phyloP scores from a whole-genome alignment of 2,329 filamentous ascomycete species.

The Epicoccum nigrum region DNA sequence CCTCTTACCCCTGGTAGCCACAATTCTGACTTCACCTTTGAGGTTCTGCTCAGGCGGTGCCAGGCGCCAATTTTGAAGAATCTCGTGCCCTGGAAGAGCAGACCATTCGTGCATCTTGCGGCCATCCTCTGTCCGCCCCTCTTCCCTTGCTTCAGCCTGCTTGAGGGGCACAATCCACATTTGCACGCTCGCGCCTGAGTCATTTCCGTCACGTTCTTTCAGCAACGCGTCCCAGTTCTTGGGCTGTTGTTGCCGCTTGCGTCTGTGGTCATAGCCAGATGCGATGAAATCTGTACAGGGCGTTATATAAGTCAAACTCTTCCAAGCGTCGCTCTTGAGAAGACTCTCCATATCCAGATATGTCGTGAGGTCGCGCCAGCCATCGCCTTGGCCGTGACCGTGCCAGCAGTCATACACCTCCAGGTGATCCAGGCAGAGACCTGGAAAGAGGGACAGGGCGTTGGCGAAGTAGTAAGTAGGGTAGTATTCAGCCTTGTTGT shows the following conservation, averaged over 20 bases:
- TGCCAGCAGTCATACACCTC: conserved; percentile 46
- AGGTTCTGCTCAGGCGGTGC: conserved; percentile 38
- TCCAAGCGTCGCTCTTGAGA: conserved; percentile 43
- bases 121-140: conserved; percentile 24
- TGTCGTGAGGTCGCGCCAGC: conserved; percentile 44
- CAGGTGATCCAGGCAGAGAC: conserved; percentile 40
- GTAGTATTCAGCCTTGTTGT: conserved; percentile 35
- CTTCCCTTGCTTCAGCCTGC: conserved; percentile 20
- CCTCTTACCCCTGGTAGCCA: conserved; percentile 39
- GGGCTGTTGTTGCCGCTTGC: conserved; percentile 37
- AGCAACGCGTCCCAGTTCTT: conserved; percentile 40
- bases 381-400: conserved; percentile 41
- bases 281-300: conserved; percentile 45
- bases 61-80: conserved; percentile 36
- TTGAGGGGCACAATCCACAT: conserved; percentile 41
- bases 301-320: conserved; percentile 39
- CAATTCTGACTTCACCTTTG: conserved; percentile 42
- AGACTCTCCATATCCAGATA: conserved; percentile 44
- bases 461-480: conserved; percentile 41
- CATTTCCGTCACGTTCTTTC: conserved; percentile 38
- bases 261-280: conserved; percentile 40
- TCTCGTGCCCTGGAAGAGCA: conserved; percentile 38
- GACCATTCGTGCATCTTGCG: conserved; percentile 36
- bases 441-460: conserved; percentile 40
- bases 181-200: conserved; percentile 38